Base-by-base conservation (phyloP, 148 eudicot genomes). In the Salicornia ramosissima region DNA sequence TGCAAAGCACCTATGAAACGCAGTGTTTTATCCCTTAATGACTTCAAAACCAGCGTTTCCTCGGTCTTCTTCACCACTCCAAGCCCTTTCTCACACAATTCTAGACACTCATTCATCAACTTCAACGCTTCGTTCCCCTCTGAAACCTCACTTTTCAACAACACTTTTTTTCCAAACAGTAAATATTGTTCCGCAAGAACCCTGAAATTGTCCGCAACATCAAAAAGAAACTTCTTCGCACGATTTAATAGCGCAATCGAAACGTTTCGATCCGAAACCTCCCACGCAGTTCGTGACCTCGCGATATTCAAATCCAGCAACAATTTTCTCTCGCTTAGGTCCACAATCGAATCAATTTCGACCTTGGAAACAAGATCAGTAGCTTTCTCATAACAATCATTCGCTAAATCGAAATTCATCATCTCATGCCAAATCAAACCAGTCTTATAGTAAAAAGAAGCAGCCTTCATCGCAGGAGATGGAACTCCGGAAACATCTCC, bases 1-100 rank as follows among this genome's bases (percentile, higher is more conserved):
- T 94, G 91, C 7, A 86, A 77, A 0, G 99, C 99, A 55, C 92
- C 97, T 3, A 94, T 84, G 75, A 94, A 94, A 73, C 99, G 83
- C 76, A 94, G 82, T 36, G 91, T 80, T 67, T 82, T 88, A 36
- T 83, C 82, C 72, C 86, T 86, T 62, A 87, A 51, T 22, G 56
- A 72, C 72, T 84, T 90, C 74, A 94, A 76, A 50, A 31, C 71
- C 71, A 86, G 34, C 8, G 91, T 78, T 74, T 90, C 97, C 14
- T 82, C 87, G 1, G 80, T 77, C 82, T 67, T 86, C 77, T 86
- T 92, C 75, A 79, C 91, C 10, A 85, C 76, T 72, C 86, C 78
- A 65, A 86, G 66, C 71, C 96, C 97, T 77, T 77, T 86, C 81
- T 92, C 97, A 65, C 90, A 83, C 70, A 92, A 70, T 64, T 90